Evolutionary conservation across 1,284 basidiomycete species (phyloP).

Genomic region (Trichosporon faecale): DNA sequence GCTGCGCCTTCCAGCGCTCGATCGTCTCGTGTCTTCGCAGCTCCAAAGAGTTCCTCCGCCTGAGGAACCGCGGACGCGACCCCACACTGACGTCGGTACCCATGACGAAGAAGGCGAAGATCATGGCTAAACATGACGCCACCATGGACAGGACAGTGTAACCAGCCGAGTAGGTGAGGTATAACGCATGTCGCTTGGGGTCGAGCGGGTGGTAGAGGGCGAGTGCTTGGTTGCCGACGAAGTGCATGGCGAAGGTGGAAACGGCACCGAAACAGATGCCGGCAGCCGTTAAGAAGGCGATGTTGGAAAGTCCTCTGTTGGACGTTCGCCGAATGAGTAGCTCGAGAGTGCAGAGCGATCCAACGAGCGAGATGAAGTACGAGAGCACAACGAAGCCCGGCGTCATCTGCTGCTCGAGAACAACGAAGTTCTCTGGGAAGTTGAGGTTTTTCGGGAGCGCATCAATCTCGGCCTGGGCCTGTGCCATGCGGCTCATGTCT

Average conservation of each 20-base stretch:
- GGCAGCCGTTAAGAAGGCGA: slow-evolving; percentile 48
- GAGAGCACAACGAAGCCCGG: slow-evolving; percentile 52
- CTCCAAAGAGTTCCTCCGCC: slow-evolving; percentile 16
- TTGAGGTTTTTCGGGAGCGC: neutral
- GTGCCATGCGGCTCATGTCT: slow-evolving; percentile 8
- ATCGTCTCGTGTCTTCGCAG: slow-evolving; percentile 5
- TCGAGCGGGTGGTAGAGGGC: slow-evolving; percentile 44
- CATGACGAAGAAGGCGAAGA: slow-evolving; percentile 54
- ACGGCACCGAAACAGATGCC: slow-evolving; percentile 54
- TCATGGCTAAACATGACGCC: slow-evolving; percentile 52
- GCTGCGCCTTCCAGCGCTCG: slow-evolving; percentile 36
- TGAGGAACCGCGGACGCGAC: slow-evolving; percentile 5
- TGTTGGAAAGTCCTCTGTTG: slow-evolving; percentile 50
- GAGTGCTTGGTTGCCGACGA: slow-evolving; percentile 54
- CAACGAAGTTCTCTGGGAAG: slow-evolving; percentile 28
- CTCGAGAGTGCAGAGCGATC: slow-evolving; percentile 52
- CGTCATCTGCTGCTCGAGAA: slow-evolving; percentile 43
- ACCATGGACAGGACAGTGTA: slow-evolving; percentile 54
- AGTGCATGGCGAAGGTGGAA: slow-evolving; percentile 54
- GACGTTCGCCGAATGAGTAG: slow-evolving; percentile 52
- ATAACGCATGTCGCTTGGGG: slow-evolving; percentile 31
- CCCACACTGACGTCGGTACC: slow-evolving; percentile 43
- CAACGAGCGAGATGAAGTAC: slow-evolving; percentile 51
- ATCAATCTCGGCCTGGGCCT: slow-evolving; percentile 19
- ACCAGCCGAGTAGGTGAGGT: slow-evolving; percentile 50